A percentile compares a stretch with the other conserved stretches of the same genome.
Evolutionary conservation across 768 basidiomycete genomes (phyloP).

Genomic region (Epithele typhae): DNA sequence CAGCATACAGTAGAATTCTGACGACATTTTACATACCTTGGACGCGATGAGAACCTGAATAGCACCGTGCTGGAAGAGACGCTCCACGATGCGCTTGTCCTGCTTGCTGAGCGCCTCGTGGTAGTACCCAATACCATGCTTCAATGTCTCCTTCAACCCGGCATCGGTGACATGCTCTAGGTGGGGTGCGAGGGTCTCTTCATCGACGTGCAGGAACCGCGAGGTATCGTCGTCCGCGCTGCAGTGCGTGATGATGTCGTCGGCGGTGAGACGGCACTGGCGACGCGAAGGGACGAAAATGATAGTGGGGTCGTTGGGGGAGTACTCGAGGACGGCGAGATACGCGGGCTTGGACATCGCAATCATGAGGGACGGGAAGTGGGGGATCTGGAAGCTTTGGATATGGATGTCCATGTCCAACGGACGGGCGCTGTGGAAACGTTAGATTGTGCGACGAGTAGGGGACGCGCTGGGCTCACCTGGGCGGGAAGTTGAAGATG

Average conservation of each 20-base stretch:
- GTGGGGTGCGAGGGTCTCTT: constrained; percentile 80
- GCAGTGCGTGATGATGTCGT: constrained; percentile 87
- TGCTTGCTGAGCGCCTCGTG: constrained; percentile 91
- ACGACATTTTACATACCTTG: constrained; percentile 49
- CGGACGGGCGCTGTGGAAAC: constrained; percentile 72
- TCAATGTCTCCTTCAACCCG: constrained; percentile 72
- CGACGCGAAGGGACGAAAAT: constrained; percentile 90
- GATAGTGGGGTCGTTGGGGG: constrained; percentile 82
- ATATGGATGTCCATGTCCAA: constrained; percentile 96
- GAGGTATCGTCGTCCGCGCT: constrained; percentile 80
- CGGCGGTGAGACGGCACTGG: constrained; percentile 91
- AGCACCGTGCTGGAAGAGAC: constrained; percentile 89
- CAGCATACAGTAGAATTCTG: no score
- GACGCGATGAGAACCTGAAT: constrained; percentile 94
- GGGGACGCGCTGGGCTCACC: constrained; percentile 40
- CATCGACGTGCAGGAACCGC: constrained; percentile 86
- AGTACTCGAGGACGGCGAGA: constrained; percentile 85
- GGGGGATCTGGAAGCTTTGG: constrained; percentile 94
- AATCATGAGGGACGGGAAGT: constrained; percentile 98
- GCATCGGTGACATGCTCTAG: constrained; percentile 80
- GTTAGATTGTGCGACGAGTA: background rate
- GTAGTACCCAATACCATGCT: constrained; percentile 91
- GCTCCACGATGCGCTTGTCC: constrained; percentile 91
- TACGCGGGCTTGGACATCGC: constrained; percentile 99
- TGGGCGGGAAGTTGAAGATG: constrained; percentile 97